These are phyloP conservation scores for Bodo saltans DNA, from an alignment of 78 protist species.

Conservation along the genomic window DNA sequence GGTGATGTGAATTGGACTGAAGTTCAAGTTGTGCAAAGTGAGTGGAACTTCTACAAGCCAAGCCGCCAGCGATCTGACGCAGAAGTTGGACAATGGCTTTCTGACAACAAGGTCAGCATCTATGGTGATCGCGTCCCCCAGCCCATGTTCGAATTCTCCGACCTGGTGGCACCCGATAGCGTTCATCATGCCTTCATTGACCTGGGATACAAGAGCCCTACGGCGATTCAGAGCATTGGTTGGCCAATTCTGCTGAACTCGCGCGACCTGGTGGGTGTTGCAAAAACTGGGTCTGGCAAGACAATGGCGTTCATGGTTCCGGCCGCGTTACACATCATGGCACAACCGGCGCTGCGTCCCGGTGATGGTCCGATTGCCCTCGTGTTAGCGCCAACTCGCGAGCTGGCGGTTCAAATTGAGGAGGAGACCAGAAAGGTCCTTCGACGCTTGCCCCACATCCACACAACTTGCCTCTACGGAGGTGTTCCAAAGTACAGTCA, in stretches of 20 bases:
- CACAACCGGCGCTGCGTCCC: slow-evolving; percentile 45
- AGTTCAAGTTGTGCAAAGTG: neutral
- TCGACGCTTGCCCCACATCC: neutral
- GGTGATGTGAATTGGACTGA: neutral
- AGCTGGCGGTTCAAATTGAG: slow-evolving; percentile 68
- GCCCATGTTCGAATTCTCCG: slow-evolving; percentile 9
- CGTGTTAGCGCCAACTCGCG: slow-evolving; percentile 72
- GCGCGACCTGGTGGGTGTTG: slow-evolving; percentile 62
- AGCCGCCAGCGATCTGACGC: neutral
- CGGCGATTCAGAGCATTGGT: slow-evolving; percentile 88
- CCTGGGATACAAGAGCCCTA: slow-evolving; percentile 78
- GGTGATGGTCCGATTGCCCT: slow-evolving; percentile 87
- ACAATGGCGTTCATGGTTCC: slow-evolving; percentile 83
- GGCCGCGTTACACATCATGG: slow-evolving; percentile 65
- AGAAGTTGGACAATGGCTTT: neutral
- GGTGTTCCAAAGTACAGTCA: slow-evolving; percentile 84
- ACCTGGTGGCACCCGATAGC: neutral
- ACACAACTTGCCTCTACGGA: slow-evolving; percentile 83
- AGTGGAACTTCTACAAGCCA: neutral
- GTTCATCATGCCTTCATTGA: neutral
- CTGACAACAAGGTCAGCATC: slow-evolving; percentile 7
- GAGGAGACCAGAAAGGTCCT: slow-evolving; percentile 31
- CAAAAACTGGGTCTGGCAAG: slow-evolving; percentile 74
- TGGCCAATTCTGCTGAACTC: slow-evolving; percentile 92
- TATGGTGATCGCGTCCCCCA: slow-evolving; percentile 17